Evolutionary conservation across 2,329 filamentous ascomycete species (phyloP), one percentile per base, ranked within the genome.

Genomic region (Cladophialophora psammophila): DNA sequence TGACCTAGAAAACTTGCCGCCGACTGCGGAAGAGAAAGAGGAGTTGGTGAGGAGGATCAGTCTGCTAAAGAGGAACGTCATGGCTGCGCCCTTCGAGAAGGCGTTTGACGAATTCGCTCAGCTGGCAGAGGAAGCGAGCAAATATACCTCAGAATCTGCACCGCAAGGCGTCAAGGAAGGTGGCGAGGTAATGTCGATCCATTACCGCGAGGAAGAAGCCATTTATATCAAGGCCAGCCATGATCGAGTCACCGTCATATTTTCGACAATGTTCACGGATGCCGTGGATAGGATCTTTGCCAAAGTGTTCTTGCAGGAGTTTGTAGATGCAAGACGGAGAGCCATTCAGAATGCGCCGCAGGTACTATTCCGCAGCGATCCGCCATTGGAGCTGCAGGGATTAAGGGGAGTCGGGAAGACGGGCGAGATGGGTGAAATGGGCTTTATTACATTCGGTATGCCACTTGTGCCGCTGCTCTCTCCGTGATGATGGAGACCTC

Each of bases 221-320:
- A 98, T 99, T 77, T 99, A 96, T 80, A 91, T 99, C 83, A 98
- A 99, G 83, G 94, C 95, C 69, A 96, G 92, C 79, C 91, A 96
- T 82, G 95, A 99, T 79, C 90, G 95, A 75, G 95, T 99, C 60
- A 99, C 96, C 0, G 94, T 99, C 75, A 99, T 99, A 76, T 99
- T 99, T 86, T 97, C 93, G 81, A 99, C 95, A 50, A 88, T 98
- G 60, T 99, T 99, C 86, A 87, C 93, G 65, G 96, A 99, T 78
- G 96, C 99, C 82, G 99, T 96, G 63, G 95, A 99, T 78, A 87
- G 94, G 69, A 92, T 99, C 65, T 99, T 96, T 76, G 95, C 95
- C 74, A 98, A 97, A 82, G 93, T 99, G 13, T 99, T 99, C 78
- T 88, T 99, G 74, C 94, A 97, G 78, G 95, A 99, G 80, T 99